A percentile compares a stretch with the other conserved stretches of the same genome.
phyloP scores from a whole-genome alignment of 805 yeast genomes.

The Candida nanaspora region DNA sequence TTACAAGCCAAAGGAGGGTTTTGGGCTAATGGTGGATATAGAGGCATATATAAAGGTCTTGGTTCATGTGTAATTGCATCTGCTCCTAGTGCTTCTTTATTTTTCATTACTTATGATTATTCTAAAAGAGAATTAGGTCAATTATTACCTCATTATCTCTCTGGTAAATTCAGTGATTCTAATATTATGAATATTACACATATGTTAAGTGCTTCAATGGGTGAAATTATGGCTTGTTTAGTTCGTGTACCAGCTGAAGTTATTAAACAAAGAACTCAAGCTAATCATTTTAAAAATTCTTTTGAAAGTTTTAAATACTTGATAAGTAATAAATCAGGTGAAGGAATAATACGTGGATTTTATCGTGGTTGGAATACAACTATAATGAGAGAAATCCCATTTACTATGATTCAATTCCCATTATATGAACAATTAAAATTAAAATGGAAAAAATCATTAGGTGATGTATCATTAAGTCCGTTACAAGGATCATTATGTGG shows the following conservation, averaged over 20 bases:
- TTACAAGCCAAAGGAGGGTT: conserved; percentile 95
- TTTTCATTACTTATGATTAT: conserved; percentile 79
- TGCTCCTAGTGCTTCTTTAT: conserved; percentile 81
- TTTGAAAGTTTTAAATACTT: conserved; percentile 59
- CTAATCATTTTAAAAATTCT: conserved; percentile 52
- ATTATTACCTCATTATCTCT: conserved; percentile 13
- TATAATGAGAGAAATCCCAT: conserved; percentile 91
- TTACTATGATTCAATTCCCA: conserved; percentile 94
- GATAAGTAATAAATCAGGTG: conserved; percentile 60
- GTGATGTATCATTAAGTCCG: conserved; percentile 40
- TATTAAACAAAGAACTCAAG: conserved; percentile 90
- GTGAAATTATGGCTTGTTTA: conserved; percentile 89
- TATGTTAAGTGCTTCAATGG: conserved; percentile 82
- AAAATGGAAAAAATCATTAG: conserved; percentile 39
- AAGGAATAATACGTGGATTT: conserved; percentile 69
- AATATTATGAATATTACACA: conserved; percentile 46
- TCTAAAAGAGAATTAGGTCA: conserved; percentile 37
- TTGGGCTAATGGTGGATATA: conserved; percentile 86
- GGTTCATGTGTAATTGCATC: conserved; percentile 93
- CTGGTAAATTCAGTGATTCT: conserved; percentile 6
- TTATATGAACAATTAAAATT: conserved; percentile 77
- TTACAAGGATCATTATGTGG: conserved; percentile 81
- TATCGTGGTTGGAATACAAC: conserved; percentile 94
- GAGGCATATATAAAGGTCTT: conserved; percentile 83
- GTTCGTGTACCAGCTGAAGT: conserved; percentile 97